Conservation (phyloP, 306 rosid genomes). For the Citrullus amarus region DNA sequence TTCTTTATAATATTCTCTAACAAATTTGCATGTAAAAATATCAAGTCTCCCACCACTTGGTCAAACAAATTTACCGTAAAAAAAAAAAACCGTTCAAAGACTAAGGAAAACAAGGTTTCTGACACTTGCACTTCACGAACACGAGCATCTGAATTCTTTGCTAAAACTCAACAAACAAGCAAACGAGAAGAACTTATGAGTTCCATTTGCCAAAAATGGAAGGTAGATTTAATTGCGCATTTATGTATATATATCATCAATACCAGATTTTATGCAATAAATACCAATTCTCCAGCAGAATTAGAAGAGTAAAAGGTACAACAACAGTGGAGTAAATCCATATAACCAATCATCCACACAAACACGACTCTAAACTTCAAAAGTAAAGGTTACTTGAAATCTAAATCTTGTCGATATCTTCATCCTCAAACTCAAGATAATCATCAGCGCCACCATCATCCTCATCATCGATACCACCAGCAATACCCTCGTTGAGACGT, state of each 20-base stretch:
- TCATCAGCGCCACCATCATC: slow-evolving; percentile 32
- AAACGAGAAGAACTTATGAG: neutral
- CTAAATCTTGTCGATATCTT: slow-evolving; percentile 42
- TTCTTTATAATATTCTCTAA: no score
- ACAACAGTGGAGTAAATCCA: slow-evolving; percentile 6
- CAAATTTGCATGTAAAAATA: no score
- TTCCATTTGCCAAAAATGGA: neutral
- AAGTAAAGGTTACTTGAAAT: neutral
- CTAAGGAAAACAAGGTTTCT: no score
- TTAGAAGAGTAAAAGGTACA: neutral
- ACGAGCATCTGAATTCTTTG: no score
- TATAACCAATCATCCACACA: neutral
- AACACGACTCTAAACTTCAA: neutral
- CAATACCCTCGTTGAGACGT: slow-evolving; percentile 40
- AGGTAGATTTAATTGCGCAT: neutral
- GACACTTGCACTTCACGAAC: no score
- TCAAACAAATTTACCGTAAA: no score
- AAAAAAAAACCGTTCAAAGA: no score
- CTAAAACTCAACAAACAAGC: no score
- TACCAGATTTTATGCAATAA: neutral
- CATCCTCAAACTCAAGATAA: slow-evolving; percentile 47
- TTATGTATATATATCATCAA: neutral
- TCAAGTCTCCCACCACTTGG: no score
- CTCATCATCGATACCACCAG: slow-evolving; percentile 44
- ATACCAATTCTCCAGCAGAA: neutral